Percentiles rank a stretch among this genome's conserved stretches.
Evolutionary conservation across 768 basidiomycete genomes (phyloP).

Genomic region (Neoboletus brunneissimus): DNA sequence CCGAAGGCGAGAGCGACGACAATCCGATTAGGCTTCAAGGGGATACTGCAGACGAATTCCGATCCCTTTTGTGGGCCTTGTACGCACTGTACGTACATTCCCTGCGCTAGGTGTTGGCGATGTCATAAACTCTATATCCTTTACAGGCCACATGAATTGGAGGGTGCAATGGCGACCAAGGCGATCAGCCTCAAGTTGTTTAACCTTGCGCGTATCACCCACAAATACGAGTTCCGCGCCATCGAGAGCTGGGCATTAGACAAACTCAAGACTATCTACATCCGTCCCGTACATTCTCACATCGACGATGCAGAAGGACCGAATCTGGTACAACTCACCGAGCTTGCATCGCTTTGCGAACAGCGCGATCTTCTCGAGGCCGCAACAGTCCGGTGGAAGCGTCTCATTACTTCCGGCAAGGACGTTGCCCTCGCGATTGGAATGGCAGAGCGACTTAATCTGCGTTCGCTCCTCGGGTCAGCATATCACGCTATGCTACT

Average conservation of each 20-base stretch:
- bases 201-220: constrained; percentile 46
- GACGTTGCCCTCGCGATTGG: constrained; percentile 45
- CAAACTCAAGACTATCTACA: constrained; percentile 40
- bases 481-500: constrained; percentile 54
- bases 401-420: constrained; percentile 43
- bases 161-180: constrained; percentile 40
- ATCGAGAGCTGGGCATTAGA: constrained; percentile 45
- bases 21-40: constrained; percentile 47
- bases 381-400: constrained; percentile 45
- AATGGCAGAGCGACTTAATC: constrained; percentile 46
- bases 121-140: constrained; percentile 1
- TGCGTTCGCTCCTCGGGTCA: constrained; percentile 45
- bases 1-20: constrained; percentile 50
- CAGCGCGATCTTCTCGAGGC: constrained; percentile 42
- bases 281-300: constrained; percentile 28
- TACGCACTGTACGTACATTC: constrained; percentile 46
- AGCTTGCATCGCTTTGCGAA: constrained; percentile 51
- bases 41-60: constrained; percentile 49
- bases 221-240: constrained; percentile 46
- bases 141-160: constrained; percentile 45
- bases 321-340: constrained; percentile 47
- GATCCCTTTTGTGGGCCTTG: constrained; percentile 52
- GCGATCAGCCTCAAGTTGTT: constrained; percentile 45
- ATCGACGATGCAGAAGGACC: constrained; percentile 34
- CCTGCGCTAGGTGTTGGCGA: background rate